phyloP scores from a whole-genome alignment of 2,329 filamentous ascomycete species.

The Calonectria naviculata region DNA sequence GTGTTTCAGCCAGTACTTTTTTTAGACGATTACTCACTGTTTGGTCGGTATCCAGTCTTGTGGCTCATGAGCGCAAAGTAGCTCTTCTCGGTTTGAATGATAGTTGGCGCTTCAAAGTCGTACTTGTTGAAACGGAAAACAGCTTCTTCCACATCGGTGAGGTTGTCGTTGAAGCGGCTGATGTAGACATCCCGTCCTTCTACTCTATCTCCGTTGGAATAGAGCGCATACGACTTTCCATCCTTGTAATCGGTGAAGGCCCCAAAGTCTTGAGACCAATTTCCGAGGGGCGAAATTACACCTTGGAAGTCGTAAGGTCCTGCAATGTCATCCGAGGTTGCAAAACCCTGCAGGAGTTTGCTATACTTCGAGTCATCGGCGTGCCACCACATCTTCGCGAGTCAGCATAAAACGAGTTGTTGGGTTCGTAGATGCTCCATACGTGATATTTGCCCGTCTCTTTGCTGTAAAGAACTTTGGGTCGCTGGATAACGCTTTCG shows the following conservation, averaged over 20 bases:
- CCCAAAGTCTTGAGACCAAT: conserved; percentile 73
- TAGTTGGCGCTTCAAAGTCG: conserved; percentile 70
- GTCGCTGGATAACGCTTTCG: conserved; percentile 68
- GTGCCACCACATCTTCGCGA: conserved; percentile 67
- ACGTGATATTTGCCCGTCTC: conserved; percentile 66
- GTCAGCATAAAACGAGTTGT: background rate
- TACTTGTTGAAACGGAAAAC: conserved; percentile 68
- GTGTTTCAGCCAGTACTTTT: fast-evolving
- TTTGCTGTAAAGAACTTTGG: conserved; percentile 70
- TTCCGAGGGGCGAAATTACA: conserved; percentile 66
- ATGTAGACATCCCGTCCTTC: conserved; percentile 69
- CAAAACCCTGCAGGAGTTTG: conserved; percentile 66
- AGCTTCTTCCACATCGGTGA: conserved; percentile 62
- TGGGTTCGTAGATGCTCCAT: conserved; percentile 19
- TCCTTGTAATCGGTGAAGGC: conserved; percentile 70
- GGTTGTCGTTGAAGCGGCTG: conserved; percentile 62
- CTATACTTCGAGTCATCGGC: conserved; percentile 69
- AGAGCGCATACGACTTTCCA: conserved; percentile 65
- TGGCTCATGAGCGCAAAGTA: conserved; percentile 72
- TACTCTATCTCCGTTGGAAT: conserved; percentile 67
- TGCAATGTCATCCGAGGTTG: conserved; percentile 61
- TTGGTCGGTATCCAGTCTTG: conserved; percentile 72
- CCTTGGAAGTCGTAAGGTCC: conserved; percentile 67
- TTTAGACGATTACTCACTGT: conserved; percentile 46
- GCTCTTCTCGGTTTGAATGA: conserved; percentile 68